These are phyloP conservation scores for Ceratocystis albifundus DNA, from an alignment of 2,329 filamentous ascomycete genomes.

Conservation along the genomic window DNA sequence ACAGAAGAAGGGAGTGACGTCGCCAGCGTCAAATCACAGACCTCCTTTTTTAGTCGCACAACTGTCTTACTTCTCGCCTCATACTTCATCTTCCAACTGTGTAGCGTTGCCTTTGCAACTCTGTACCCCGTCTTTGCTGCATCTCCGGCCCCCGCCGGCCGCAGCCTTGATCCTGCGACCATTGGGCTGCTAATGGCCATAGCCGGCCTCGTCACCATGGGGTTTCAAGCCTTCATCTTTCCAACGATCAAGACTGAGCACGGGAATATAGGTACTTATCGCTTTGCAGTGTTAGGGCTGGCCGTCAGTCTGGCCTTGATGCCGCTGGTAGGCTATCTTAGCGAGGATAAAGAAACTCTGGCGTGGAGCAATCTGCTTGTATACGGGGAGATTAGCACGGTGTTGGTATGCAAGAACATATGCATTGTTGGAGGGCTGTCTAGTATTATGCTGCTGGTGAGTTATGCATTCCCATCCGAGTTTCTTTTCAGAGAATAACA, in stretches of 20 bases:
- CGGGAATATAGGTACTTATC: slow-evolving; percentile 78
- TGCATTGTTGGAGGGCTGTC: slow-evolving; percentile 82
- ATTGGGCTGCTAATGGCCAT: slow-evolving; percentile 80
- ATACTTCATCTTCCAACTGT: slow-evolving; percentile 85
- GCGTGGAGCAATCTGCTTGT: slow-evolving; percentile 47
- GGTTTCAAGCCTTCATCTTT: slow-evolving; percentile 83
- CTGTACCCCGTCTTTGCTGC: slow-evolving; percentile 89
- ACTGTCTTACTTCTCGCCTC: slow-evolving; percentile 71
- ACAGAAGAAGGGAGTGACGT: not conserved
- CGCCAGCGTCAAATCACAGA: not conserved
- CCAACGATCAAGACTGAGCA: slow-evolving; percentile 63
- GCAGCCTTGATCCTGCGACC: slow-evolving; percentile 60
- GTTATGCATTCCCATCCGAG: slow-evolving; percentile 27
- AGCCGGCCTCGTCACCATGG: slow-evolving; percentile 71
- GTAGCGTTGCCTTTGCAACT: slow-evolving; percentile 91
- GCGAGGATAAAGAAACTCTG: slow-evolving; percentile 27
- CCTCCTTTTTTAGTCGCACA: slow-evolving; percentile 57
- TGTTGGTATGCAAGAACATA: slow-evolving; percentile 80
- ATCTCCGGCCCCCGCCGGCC: slow-evolving; percentile 61
- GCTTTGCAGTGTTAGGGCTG: slow-evolving; percentile 65
- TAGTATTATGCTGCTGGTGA: slow-evolving; percentile 73
- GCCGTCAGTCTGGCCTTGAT: slow-evolving; percentile 74
- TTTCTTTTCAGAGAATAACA: not conserved
- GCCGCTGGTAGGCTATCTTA: slow-evolving; percentile 76
- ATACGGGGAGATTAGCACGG: slow-evolving; percentile 66